phyloP scores from a whole-genome alignment of 345 rosid species.

The Boechera stricta region DNA sequence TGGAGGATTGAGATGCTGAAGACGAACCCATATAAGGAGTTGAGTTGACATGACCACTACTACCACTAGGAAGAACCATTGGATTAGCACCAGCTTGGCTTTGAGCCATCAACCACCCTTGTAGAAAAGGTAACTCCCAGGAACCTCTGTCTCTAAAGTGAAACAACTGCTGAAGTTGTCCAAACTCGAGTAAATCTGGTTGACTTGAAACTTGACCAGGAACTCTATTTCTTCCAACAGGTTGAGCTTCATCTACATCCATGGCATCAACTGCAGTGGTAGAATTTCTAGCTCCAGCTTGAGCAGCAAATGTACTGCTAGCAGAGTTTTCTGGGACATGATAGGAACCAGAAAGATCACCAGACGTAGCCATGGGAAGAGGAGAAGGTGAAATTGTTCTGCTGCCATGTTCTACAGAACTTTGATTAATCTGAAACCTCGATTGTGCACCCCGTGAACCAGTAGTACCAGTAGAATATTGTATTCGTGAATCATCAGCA shows the following conservation, averaged over 20 bases:
- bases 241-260: slow-evolving; percentile 70
- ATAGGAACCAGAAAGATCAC: slow-evolving; percentile 50
- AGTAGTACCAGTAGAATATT: slow-evolving; percentile 46
- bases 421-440: slow-evolving; percentile 50
- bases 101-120: slow-evolving; percentile 81
- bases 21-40: slow-evolving; percentile 47
- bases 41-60: slow-evolving; percentile 49
- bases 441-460: slow-evolving; percentile 52
- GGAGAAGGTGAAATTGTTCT: slow-evolving; percentile 45
- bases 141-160: slow-evolving; percentile 64
- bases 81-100: slow-evolving; percentile 65
- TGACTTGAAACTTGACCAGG: slow-evolving; percentile 44
- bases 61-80: slow-evolving; percentile 50
- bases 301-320: slow-evolving; percentile 43
- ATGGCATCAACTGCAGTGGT: slow-evolving; percentile 53
- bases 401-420: slow-evolving; percentile 47
- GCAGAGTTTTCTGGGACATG: slow-evolving; percentile 41
- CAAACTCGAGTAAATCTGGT: slow-evolving; percentile 49
- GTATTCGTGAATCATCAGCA: slow-evolving; percentile 56
- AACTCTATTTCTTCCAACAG: slow-evolving; percentile 47
- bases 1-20: slow-evolving; percentile 46
- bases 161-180: slow-evolving; percentile 58
- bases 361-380: slow-evolving; percentile 53
- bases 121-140: slow-evolving; percentile 77
- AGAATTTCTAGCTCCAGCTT: slow-evolving; percentile 49